A percentile compares a stretch with the other conserved stretches of the same genome.
Conservation (phyloP, 2,329 filamentous ascomycete genomes). For the Amphichorda felina region DNA sequence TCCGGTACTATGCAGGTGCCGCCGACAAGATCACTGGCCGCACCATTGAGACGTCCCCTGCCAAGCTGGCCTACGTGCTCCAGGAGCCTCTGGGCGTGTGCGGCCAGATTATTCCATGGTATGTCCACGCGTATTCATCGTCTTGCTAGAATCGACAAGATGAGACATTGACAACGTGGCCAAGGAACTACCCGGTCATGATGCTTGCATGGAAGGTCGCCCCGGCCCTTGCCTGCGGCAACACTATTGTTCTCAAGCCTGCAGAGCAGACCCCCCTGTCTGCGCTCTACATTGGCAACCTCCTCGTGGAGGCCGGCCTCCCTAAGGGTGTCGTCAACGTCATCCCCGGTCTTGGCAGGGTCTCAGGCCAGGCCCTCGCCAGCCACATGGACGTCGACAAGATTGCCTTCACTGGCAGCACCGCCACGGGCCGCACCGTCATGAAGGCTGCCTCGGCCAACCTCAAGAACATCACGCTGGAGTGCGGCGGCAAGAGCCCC, state of each 20-base stretch:
- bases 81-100: conserved; percentile 59
- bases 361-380: conserved; percentile 51
- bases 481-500: conserved; percentile 48
- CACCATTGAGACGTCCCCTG: conserved; percentile 50
- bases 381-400: conserved; percentile 55
- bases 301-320: conserved; percentile 59
- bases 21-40: conserved; percentile 61
- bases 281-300: conserved; percentile 45
- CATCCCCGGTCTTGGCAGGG: conserved; percentile 53
- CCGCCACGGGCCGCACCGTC: conserved; percentile 51
- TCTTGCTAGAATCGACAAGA: no score
- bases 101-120: conserved; percentile 58
- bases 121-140: no score
- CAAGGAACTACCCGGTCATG: conserved; percentile 62
- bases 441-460: conserved; percentile 52
- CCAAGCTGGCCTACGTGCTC: conserved; percentile 57
- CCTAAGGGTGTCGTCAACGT: conserved; percentile 63
- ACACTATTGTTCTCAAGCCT: conserved; percentile 47
- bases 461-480: conserved; percentile 47
- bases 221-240: conserved; percentile 48
- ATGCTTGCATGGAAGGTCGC: conserved; percentile 61
- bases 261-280: conserved; percentile 50
- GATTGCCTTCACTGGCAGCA: conserved; percentile 62
- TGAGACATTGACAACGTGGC: no score
- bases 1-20: conserved; percentile 58